Conservation (phyloP, 768 basidiomycete genomes). For the Suillus subaureus region DNA sequence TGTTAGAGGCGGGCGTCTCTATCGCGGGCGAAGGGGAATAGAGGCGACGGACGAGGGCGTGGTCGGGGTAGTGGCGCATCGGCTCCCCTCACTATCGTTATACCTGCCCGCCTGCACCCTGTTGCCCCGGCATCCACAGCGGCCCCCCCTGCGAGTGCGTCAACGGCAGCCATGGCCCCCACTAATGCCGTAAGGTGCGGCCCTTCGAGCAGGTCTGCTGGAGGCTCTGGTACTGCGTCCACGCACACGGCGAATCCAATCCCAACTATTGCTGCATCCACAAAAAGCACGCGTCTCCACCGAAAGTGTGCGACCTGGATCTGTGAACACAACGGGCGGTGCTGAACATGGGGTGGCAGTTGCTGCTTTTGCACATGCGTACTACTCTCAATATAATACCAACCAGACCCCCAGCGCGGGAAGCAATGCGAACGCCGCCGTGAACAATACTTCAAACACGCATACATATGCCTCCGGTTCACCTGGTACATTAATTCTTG, state of each 20-base stretch:
- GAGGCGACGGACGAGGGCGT: not conserved
- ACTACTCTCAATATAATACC: not conserved
- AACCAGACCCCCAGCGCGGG: not conserved
- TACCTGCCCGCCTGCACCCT: not conserved
- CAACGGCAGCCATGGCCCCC: not conserved
- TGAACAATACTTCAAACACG: too few species aligned
- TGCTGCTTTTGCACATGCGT: not conserved
- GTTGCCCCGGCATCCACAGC: too few species aligned
- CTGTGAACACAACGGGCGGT: not conserved
- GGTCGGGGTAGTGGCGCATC: not conserved
- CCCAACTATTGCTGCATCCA: not conserved
- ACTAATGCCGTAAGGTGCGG: not conserved
- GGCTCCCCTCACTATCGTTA: not conserved
- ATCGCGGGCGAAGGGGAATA: not conserved
- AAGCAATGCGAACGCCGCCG: not conserved
- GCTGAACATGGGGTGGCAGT: not conserved
- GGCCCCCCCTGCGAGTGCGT: not conserved
- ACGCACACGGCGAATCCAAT: not conserved
- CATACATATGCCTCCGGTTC: not conserved
- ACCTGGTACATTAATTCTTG: not conserved
- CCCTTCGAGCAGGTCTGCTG: not conserved
- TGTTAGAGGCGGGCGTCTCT: not conserved
- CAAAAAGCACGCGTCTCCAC: not conserved
- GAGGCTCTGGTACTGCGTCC: not conserved
- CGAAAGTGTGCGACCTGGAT: not conserved